phyloP scores from a whole-genome alignment of 2,329 filamentous ascomycete genomes.

The Trichoderma oligosporum region DNA sequence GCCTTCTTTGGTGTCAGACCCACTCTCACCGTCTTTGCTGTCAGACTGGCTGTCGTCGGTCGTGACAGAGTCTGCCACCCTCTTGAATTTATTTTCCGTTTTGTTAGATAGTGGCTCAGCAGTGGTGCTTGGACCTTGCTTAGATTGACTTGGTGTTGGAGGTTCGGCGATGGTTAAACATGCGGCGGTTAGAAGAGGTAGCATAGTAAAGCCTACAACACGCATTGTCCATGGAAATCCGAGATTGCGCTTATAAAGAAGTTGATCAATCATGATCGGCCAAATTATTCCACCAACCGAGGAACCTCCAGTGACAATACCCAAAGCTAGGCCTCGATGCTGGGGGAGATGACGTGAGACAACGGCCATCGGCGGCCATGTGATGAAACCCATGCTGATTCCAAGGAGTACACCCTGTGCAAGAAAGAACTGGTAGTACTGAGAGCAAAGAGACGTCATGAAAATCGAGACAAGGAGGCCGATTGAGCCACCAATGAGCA shows the following conservation, averaged over 20 bases:
- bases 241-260: neutral
- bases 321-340: neutral
- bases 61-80: too few relatives aligned
- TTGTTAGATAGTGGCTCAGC: too few relatives aligned
- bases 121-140: too few relatives aligned
- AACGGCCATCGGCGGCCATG: neutral
- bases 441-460: neutral
- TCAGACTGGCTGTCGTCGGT: too few relatives aligned
- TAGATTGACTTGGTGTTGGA: too few relatives aligned
- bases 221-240: neutral
- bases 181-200: too few relatives aligned
- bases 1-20: too few relatives aligned
- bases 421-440: neutral
- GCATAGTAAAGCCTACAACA: constrained; percentile 1
- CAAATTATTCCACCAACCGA: neutral
- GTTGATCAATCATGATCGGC: neutral
- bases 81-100: too few relatives aligned
- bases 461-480: too few relatives aligned
- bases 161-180: too few relatives aligned
- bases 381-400: neutral
- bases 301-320: neutral
- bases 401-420: neutral
- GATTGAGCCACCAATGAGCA: too few relatives aligned
- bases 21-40: too few relatives aligned
- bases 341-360: neutral